Percentiles rank a stretch among this genome's conserved stretches.
These are phyloP conservation scores for Paralagenidium karlingii DNA, from an alignment of 352 stramenopile species.

Conservation along the genomic window DNA sequence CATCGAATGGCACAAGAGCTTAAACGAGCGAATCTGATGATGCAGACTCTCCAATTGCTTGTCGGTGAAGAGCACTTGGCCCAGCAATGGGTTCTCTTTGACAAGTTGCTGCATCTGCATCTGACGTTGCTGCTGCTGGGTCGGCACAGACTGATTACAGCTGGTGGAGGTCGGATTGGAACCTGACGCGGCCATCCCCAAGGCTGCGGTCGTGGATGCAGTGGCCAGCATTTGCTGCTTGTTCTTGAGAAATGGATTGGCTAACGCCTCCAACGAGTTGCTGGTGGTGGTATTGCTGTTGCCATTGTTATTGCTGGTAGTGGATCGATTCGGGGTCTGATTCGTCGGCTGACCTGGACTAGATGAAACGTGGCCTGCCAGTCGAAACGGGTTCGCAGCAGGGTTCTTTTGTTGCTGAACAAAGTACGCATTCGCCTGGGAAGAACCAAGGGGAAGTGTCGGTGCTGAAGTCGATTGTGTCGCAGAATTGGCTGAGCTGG, in stretches of 20 bases:
- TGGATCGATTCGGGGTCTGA: background rate
- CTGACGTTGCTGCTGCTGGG: constrained; percentile 1
- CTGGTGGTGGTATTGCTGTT: no score
- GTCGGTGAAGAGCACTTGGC: constrained; percentile 59
- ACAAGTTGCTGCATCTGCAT: constrained; percentile 15
- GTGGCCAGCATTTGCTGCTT: constrained; percentile 26
- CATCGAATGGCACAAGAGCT: constrained; percentile 74
- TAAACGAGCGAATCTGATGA: constrained; percentile 78
- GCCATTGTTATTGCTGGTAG: no score
- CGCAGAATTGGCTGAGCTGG: no score
- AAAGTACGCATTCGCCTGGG: no score
- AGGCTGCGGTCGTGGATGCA: background rate
- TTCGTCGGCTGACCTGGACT: background rate
- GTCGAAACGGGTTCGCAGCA: no score
- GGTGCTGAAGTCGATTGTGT: no score
- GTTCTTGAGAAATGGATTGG: constrained; percentile 48
- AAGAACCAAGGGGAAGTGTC: no score
- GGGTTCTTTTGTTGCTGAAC: no score
- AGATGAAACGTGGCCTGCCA: no score
- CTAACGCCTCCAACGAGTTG: constrained; percentile 31
- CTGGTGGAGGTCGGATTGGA: background rate
- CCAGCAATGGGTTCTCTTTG: constrained; percentile 21
- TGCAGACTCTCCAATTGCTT: constrained; percentile 77
- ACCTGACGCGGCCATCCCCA: background rate
- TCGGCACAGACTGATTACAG: background rate